These are phyloP conservation scores for Moelleriella libera DNA, from an alignment of 2,329 filamentous ascomycete species.

Conservation along the genomic window DNA sequence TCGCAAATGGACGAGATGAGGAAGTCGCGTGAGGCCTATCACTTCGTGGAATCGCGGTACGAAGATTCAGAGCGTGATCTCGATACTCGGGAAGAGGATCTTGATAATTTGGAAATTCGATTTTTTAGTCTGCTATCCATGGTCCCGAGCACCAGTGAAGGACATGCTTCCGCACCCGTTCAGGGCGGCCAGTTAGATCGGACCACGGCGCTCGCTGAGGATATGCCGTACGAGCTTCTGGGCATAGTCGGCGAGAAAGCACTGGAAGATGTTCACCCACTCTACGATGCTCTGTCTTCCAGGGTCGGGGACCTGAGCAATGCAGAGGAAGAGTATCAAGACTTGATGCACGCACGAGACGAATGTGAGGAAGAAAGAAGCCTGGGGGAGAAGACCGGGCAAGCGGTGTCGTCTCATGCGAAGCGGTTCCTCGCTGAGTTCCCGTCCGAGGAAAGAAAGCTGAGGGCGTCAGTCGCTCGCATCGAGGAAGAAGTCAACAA, in stretches of 20 bases:
- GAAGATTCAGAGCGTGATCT: slow-evolving; percentile 19
- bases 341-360: slow-evolving; percentile 25
- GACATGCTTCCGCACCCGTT: not conserved
- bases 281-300: slow-evolving; percentile 28
- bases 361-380: slow-evolving; percentile 21
- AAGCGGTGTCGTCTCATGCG: slow-evolving; percentile 20
- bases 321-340: slow-evolving; percentile 30
- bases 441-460: slow-evolving; percentile 18
- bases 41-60: slow-evolving; percentile 19
- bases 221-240: slow-evolving; percentile 17
- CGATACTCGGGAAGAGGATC: slow-evolving; percentile 20
- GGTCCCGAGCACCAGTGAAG: slow-evolving; percentile 8
- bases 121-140: slow-evolving; percentile 23
- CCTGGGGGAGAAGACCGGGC: slow-evolving; percentile 14
- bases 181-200: no score
- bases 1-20: slow-evolving; percentile 21
- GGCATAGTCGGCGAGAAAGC: slow-evolving; percentile 20
- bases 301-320: slow-evolving; percentile 30
- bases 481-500: slow-evolving; percentile 17
- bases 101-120: slow-evolving; percentile 20
- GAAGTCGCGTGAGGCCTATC: slow-evolving; percentile 20
- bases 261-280: slow-evolving; percentile 28
- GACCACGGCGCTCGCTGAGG: slow-evolving; percentile 1
- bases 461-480: slow-evolving; percentile 17
- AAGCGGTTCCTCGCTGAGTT: slow-evolving; percentile 30